phyloP scores from a whole-genome alignment of 1,284 basidiomycete species.

The Anthracocystis panici-leucophaei region DNA sequence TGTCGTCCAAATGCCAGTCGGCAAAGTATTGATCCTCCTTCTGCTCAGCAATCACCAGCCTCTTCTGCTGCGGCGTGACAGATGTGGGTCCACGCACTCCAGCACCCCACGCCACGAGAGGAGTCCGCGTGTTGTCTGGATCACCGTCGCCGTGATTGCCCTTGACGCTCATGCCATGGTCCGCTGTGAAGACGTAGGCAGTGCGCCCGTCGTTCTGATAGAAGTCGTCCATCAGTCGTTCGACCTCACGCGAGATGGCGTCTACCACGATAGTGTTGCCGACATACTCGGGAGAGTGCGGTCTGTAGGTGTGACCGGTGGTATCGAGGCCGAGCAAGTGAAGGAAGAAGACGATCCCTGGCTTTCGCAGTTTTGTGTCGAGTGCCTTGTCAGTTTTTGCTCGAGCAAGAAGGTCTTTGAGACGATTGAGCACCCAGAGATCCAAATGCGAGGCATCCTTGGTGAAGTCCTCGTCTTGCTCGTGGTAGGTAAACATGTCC shows the following conservation, averaged over 20 bases:
- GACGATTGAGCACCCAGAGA: conserved; percentile 81
- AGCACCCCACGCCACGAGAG: conserved; percentile 84
- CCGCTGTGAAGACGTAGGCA: conserved; percentile 85
- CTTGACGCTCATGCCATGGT: conserved; percentile 89
- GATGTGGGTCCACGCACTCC: conserved; percentile 71
- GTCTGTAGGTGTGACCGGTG: conserved; percentile 87
- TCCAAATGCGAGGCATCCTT: conserved; percentile 82
- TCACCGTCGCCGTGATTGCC: conserved; percentile 92
- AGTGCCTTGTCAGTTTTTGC: conserved; percentile 62
- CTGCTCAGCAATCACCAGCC: conserved; percentile 4
- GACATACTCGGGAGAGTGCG: conserved; percentile 90
- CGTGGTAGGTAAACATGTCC: conserved; percentile 81
- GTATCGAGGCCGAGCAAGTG: conserved; percentile 88
- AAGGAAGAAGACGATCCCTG: conserved; percentile 81
- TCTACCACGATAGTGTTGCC: conserved; percentile 86
- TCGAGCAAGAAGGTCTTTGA: conserved; percentile 72
- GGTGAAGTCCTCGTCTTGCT: conserved; percentile 76
- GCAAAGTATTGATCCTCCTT: conserved; percentile 51
- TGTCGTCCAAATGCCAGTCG: conserved; percentile 55
- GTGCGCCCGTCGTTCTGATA: conserved; percentile 76
- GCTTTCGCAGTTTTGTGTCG: conserved; percentile 73
- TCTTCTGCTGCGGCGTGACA: conserved; percentile 15
- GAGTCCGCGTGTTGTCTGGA: conserved; percentile 87
- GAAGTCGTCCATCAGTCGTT: conserved; percentile 77
- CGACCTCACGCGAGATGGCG: conserved; percentile 78